Evolutionary conservation across 140 eudicot species (phyloP), one percentile per base, ranked within the genome.

Genomic region (Stevia rebaudiana): DNA sequence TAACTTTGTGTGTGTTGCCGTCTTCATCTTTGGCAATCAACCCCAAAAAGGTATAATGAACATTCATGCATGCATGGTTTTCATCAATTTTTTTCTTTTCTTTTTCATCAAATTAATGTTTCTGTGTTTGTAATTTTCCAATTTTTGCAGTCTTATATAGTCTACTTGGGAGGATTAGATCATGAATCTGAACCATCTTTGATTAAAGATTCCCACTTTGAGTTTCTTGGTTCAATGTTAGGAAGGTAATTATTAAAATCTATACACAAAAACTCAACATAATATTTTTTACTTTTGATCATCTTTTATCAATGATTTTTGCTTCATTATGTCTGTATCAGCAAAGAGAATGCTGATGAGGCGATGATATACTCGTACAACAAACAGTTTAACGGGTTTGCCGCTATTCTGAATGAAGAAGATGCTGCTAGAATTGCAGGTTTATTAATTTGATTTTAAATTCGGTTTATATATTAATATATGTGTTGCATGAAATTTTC

Each of bases 371-470:
- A 85, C 83, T 85, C 94, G 1, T 85, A 85, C 36, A 25, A 68
- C 39, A 74, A 79, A 15, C 73, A 75, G 39, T 63, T 85, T 22
- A 85, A 85, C 67, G 94, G 86, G 2, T 82, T 85, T 36, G 80
- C 94, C 30, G 94, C 86, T 6, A 51, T 37, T 19, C 84, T 85
- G n/a, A 84, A 85, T 7, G 89, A 82, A n/a, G 84, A 80, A 15
- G 72, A 68, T 3, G 94, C 82, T 40, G 86, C 78, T 1, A 71
- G 68, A 50, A 37, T 85, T 35, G 70, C 84, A 74, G 85, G 94
- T 85, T 35, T 31, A 43, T 22, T 17, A 28, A 3, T 63, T 11
- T 24, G 3, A 4, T 28, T 31, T 28, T 6, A 61, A 22, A 25
- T 25, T 25, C 39, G 0, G 21, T 16, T 53, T 12, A 7, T n/a